Percentiles rank a stretch among this genome's conserved stretches.
Evolutionary conservation across 2,329 filamentous ascomycete species (phyloP).

Genomic region (Penicillium sp.): DNA sequence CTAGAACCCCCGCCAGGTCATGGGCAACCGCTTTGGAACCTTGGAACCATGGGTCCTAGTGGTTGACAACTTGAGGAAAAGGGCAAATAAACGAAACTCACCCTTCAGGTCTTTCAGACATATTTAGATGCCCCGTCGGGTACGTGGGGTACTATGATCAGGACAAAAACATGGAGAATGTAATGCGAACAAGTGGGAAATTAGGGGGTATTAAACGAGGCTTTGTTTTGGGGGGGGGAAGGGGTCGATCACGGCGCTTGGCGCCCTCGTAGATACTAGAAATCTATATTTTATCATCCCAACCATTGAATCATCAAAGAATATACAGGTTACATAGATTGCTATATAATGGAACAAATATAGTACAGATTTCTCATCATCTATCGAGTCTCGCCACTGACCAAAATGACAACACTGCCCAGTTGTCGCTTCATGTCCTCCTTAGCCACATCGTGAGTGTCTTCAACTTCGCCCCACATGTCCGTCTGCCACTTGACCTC

Average conservation of each 20-base stretch:
- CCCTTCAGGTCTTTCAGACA: conserved; percentile 27
- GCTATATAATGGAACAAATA: neutral
- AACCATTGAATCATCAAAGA: neutral
- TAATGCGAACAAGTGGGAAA: neutral
- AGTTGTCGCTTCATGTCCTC: conserved; percentile 87
- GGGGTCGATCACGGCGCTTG: conserved; percentile 1
- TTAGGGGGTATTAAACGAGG: neutral
- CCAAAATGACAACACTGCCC: conserved; percentile 80
- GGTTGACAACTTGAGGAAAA: neutral
- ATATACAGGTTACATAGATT: neutral
- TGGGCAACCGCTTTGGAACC: neutral
- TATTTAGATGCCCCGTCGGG: neutral
- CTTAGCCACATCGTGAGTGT: conserved; percentile 94
- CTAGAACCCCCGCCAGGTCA: neutral
- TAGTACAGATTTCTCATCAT: neutral
- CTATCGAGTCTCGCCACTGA: conserved; percentile 57
- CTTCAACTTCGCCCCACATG: conserved; percentile 95
- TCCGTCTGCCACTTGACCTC: conserved; percentile 89
- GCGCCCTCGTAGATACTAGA: neutral
- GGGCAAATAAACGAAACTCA: conserved; percentile 12
- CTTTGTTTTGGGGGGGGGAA: neutral
- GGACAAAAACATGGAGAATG: conserved; percentile 1
- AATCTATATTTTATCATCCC: neutral
- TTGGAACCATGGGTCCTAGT: conserved; percentile 13
- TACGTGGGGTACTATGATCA: neutral